Evolutionary conservation across 2,329 filamentous ascomycete species (phyloP), one percentile per base, ranked within the genome.

Genomic region (Coniochaeta sp.): DNA sequence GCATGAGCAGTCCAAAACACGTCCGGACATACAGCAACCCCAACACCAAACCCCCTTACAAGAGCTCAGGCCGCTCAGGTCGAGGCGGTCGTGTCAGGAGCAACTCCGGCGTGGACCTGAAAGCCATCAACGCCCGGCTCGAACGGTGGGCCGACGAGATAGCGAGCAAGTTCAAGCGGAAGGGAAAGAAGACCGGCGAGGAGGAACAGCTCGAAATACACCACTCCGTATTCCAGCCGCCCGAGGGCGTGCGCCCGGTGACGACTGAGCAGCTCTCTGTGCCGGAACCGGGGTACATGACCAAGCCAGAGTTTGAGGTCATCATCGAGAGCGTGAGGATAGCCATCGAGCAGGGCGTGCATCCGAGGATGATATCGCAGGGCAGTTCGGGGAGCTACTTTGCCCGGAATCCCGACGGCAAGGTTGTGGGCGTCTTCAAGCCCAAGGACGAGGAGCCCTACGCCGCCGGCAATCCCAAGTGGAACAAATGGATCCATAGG

Each of bases 401-500:
- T 81, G 95, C 95, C 28, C 84, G 93, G 61, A 96, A 96, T 68
- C 85, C 85, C 1, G 89, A 93, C 60, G 95, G 95, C 58, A 97
- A 96, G 77, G 91, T 97, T 17, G 91, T 99, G 4, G 95, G 93
- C 38, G 95, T 99, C 4, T 99, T 99, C 78, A 99, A 99, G 74
- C 95, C 95, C 47, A 99, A 99, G 76, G 95, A 99, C 68, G 95
- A 99, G 76, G 96, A 99, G 74, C 95, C 95, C 0, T 99, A 97
- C 71, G 95, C 95, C 1, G 95, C 91, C 34, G 89, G 91, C 66
- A 99, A 99, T 71, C 95, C 95, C 6, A 99, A 99, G 73, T 98
- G 93, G 93, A 98, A 96, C 67, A 99, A 99, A 76, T 99, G 95
- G 95, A 93, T 99, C 77, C 95, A 99, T 74, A 84, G 95, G 64